phyloP scores from a whole-genome alignment of 2,329 filamentous ascomycete genomes.

The Epichloe baconii region DNA sequence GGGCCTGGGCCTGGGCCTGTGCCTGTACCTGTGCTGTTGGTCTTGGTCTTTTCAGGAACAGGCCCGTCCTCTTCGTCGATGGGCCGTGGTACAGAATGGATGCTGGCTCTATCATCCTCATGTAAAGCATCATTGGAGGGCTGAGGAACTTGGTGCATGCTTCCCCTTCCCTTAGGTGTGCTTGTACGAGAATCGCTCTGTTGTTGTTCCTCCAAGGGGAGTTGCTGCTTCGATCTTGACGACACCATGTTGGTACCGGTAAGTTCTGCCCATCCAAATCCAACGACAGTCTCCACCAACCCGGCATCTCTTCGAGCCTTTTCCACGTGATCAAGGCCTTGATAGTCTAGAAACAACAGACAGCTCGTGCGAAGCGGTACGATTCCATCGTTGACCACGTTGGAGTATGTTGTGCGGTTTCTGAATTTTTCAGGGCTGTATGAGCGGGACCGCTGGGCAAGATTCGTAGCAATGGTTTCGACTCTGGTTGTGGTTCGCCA shows the following conservation, averaged over 20 bases:
- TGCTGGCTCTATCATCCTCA: slow-evolving; percentile 51
- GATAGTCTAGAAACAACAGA: slow-evolving; percentile 93
- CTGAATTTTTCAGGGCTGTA: slow-evolving; percentile 75
- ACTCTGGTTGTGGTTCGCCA: slow-evolving; percentile 55
- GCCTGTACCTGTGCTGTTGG: background rate
- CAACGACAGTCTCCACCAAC: slow-evolving; percentile 80
- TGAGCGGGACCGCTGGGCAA: slow-evolving; percentile 86
- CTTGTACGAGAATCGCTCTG: slow-evolving; percentile 20
- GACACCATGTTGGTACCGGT: slow-evolving; percentile 52
- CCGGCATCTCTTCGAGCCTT: slow-evolving; percentile 89
- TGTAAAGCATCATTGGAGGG: slow-evolving; percentile 51
- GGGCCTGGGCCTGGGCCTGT: slow-evolving; percentile 13
- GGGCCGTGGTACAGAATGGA: slow-evolving; percentile 30
- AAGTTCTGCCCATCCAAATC: slow-evolving; percentile 89
- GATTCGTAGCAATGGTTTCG: slow-evolving; percentile 80
- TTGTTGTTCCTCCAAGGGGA: slow-evolving; percentile 19
- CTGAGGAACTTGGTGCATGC: slow-evolving; percentile 52
- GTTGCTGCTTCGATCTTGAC: slow-evolving; percentile 31
- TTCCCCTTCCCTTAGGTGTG: slow-evolving; percentile 18
- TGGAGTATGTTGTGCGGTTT: slow-evolving; percentile 87
- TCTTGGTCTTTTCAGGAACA: slow-evolving; percentile 14
- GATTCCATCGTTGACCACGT: slow-evolving; percentile 95
- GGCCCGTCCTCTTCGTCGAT: slow-evolving; percentile 15
- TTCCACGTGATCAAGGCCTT: slow-evolving; percentile 81
- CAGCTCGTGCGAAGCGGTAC: slow-evolving; percentile 91